phyloP scores from a whole-genome alignment of 2,329 filamentous ascomycete species.

The Fusarium verrucosum region DNA sequence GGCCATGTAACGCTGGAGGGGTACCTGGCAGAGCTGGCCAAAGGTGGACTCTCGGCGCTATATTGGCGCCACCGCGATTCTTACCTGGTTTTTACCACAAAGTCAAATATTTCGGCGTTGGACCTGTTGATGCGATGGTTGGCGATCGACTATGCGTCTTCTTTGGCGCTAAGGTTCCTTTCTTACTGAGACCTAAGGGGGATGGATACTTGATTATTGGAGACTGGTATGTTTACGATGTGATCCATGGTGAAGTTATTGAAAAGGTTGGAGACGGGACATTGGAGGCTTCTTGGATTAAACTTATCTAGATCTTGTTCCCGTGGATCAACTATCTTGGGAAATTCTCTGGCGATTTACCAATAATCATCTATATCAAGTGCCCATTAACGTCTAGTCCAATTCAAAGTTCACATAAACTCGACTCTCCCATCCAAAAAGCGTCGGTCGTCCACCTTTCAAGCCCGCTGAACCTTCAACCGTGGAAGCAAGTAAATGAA shows the following conservation, averaged over 20 bases:
- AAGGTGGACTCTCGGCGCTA: rapidly evolving
- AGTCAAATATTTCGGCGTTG: neutral
- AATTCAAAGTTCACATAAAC: constrained; percentile 31
- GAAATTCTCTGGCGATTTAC: too few relatives aligned
- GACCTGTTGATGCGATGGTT: neutral
- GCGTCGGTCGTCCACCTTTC: neutral
- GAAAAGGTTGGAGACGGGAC: rapidly evolving
- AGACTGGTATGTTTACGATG: neutral
- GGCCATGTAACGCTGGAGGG: too few relatives aligned
- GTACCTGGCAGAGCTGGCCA: too few relatives aligned
- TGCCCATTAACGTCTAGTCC: neutral
- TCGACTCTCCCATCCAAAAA: constrained; percentile 35
- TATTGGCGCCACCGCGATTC: rapidly evolving
- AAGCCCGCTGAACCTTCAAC: rapidly evolving
- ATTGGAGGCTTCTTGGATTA: neutral
- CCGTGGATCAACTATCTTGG: too few relatives aligned
- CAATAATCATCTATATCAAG: rapidly evolving
- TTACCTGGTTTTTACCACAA: rapidly evolving
- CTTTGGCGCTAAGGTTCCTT: neutral
- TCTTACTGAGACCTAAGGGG: neutral
- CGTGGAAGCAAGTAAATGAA: constrained; percentile 44
- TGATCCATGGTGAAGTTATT: neutral
- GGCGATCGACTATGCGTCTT: neutral
- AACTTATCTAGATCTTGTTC: neutral
- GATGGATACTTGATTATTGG: neutral